These are phyloP conservation scores for Epicoccum sorghinum DNA, from an alignment of 2,329 filamentous ascomycete species.

Conservation along the genomic window DNA sequence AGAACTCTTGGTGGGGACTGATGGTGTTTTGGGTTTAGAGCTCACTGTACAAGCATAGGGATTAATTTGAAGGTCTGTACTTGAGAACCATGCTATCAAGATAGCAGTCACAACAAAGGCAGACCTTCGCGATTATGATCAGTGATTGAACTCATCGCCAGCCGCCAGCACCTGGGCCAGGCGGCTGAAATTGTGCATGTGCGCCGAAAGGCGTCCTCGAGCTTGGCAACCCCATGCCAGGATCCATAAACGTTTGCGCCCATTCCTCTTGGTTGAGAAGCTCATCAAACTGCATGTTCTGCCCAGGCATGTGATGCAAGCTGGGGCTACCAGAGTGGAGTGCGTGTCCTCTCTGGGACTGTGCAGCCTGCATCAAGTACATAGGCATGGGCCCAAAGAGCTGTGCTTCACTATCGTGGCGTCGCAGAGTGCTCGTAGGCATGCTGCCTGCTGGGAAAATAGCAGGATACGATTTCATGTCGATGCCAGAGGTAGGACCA, in stretches of 20 bases:
- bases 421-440: conserved; percentile 22
- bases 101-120: neutral
- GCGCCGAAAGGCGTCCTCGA: conserved; percentile 28
- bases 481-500: conserved; percentile 32
- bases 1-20: too few relatives aligned
- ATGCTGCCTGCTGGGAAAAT: conserved; percentile 31
- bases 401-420: conserved; percentile 71
- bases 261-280: conserved; percentile 49
- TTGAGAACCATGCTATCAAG: neutral
- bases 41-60: too few relatives aligned
- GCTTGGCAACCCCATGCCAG: conserved; percentile 36
- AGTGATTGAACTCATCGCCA: conserved; percentile 14
- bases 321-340: conserved; percentile 31
- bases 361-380: conserved; percentile 66
- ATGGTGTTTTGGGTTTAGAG: too few relatives aligned
- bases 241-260: conserved; percentile 48
- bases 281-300: conserved; percentile 45
- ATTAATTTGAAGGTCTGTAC: neutral
- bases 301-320: conserved; percentile 28
- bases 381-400: conserved; percentile 73
- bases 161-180: conserved; percentile 26
- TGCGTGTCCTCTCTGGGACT: conserved; percentile 32
- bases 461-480: conserved; percentile 36
- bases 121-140: conserved; percentile 6
- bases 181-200: conserved; percentile 25